A percentile compares a stretch with the other conserved stretches of the same genome.
Evolutionary conservation across 441 rosid species (phyloP).

Genomic region (Pelargonium exstipulatum): DNA sequence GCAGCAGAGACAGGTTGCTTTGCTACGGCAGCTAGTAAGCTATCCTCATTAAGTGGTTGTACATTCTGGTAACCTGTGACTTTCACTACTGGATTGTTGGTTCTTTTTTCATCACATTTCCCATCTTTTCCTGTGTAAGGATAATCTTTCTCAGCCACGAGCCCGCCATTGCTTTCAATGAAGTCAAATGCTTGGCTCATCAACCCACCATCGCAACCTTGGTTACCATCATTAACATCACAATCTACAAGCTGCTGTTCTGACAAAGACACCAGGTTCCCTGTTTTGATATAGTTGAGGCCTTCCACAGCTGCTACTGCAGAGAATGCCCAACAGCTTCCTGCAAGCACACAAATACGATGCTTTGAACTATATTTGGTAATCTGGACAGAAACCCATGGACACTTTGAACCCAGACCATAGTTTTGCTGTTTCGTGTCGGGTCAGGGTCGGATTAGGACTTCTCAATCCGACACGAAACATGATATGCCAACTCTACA

Average conservation of each 20-base stretch:
- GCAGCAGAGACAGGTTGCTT: slow-evolving; percentile 74
- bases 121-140: slow-evolving; percentile 49
- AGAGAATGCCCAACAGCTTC: slow-evolving; percentile 89
- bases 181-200: slow-evolving; percentile 59
- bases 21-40: slow-evolving; percentile 43
- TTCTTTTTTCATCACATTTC: slow-evolving; percentile 35
- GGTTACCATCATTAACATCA: slow-evolving; percentile 29
- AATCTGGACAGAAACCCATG: no score
- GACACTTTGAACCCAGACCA: no score
- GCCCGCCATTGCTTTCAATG: slow-evolving; percentile 43
- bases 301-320: slow-evolving; percentile 84
- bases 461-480: no score
- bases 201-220: slow-evolving; percentile 69
- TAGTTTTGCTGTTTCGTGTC: no score
- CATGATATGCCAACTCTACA: no score
- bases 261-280: slow-evolving; percentile 52
- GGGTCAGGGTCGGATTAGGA: no score
- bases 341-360: slow-evolving; percentile 30
- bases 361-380: no score
- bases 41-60: slow-evolving; percentile 32
- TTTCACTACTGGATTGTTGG: slow-evolving; percentile 29
- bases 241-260: slow-evolving; percentile 83
- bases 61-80: slow-evolving; percentile 40
- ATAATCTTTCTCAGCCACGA: slow-evolving; percentile 43
- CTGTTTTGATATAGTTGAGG: slow-evolving; percentile 54